Conservation (phyloP, 2,329 filamentous ascomycete genomes). For the Calonectria hawksworthii region DNA sequence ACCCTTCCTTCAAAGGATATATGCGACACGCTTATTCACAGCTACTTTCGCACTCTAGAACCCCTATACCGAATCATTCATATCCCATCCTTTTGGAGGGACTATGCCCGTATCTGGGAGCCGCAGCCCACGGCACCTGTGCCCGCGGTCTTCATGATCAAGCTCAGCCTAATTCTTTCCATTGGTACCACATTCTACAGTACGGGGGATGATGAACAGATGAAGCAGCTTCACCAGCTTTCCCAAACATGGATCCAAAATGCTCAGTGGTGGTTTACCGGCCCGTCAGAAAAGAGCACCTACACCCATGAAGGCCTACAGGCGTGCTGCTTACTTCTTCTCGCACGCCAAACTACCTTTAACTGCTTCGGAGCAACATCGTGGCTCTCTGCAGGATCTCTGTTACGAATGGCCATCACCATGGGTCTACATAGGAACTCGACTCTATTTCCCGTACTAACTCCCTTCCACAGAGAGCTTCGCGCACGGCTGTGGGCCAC, state of each 20-base stretch:
- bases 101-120: constrained; percentile 41
- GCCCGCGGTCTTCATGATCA: constrained; percentile 38
- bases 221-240: constrained; percentile 30
- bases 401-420: constrained; percentile 43
- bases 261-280: constrained; percentile 45
- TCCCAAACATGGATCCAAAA: constrained; percentile 45
- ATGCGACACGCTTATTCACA: constrained; percentile 39
- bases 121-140: constrained; percentile 5
- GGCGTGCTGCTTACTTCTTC: constrained; percentile 41
- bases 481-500: constrained; percentile 43
- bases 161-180: constrained; percentile 38
- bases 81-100: constrained; percentile 40
- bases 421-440: constrained; percentile 45
- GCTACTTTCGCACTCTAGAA: constrained; percentile 45
- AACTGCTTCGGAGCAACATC: constrained; percentile 44
- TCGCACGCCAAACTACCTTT: constrained; percentile 44
- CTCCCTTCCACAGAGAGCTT: constrained; percentile 38
- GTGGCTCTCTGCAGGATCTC: constrained; percentile 43
- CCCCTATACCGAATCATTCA: constrained; percentile 45
- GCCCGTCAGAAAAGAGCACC: constrained; percentile 42
- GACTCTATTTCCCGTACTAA: constrained; percentile 36
- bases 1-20: constrained; percentile 36
- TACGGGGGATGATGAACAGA: constrained; percentile 30
- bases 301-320: constrained; percentile 44
- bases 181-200: constrained; percentile 42